Evolutionary conservation across 106 monocot genomes (phyloP), one percentile per base, ranked within the genome.

Genomic region (Allium sativum): DNA sequence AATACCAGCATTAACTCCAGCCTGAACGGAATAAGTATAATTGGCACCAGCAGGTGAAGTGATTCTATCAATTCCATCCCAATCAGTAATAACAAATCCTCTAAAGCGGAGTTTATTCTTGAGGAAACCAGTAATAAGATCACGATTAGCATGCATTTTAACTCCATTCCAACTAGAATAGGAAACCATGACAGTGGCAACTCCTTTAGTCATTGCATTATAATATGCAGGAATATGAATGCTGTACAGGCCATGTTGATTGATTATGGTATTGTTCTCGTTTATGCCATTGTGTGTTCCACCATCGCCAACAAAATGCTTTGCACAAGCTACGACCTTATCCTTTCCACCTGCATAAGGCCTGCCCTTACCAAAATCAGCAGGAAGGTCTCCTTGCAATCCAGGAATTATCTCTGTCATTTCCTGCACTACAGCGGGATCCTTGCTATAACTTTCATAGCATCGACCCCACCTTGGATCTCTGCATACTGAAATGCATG

Each of bases 61-160:
- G 41, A 87, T 87, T 61, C 56, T 68, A 48, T 87, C 87, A 21
- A 87, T 58, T 1, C 82, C 87, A 66, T 82, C 62, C 76, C 74
- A 82, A 44, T 87, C 82, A 6, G 82, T 74, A 20, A 87, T 82
- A 17, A 87, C 78, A 66, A 82, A 82, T 0, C 86, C 87, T 82
- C 70, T 68, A 48, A 82, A 82, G 11, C 16, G 47, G 13, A 82
- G 73, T 0, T 9, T 66, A n/a, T 73, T 55, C 21, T 82, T 82
- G 48, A 82, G 82, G 61, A 61, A 77, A 16, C 63, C 60, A 2
- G 77, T 77, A 4, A 82, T 21, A 1, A 82, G 67, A 14, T 62
- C 44, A 52, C 58, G 55, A 46, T 82, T 82, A 0, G 76, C 47
- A 19, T 82, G 77, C 81, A 81, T 82, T 64, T 82, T 82, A 31